phyloP scores from a whole-genome alignment of 192 early-diverging fungal species.

The Cladochytrium replicatum region DNA sequence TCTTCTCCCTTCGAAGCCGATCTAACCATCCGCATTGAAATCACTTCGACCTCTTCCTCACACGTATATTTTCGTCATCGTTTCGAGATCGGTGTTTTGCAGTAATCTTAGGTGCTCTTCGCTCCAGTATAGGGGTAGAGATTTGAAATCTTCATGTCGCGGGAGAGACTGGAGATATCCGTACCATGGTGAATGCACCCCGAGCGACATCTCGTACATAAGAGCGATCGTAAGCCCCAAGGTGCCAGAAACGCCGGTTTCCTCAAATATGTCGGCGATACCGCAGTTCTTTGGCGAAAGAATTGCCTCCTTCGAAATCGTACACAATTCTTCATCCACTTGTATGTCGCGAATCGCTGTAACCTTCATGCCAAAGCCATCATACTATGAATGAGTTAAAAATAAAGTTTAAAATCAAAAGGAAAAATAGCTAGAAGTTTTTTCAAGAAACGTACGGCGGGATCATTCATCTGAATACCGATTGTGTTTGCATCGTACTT shows the following conservation, averaged over 20 bases:
- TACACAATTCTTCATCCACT: conserved; percentile 18
- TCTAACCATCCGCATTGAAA: conserved; percentile 35
- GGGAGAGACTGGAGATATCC: conserved; percentile 69
- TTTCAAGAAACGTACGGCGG: too few species aligned
- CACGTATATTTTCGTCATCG: conserved; percentile 38
- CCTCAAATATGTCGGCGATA: conserved; percentile 64
- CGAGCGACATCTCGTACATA: conserved; percentile 69
- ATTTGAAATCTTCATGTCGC: conserved; percentile 37
- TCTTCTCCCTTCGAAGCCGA: conserved; percentile 52
- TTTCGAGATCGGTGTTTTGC: conserved; percentile 57
- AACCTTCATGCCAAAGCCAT: too few species aligned
- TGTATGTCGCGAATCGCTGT: conserved; percentile 8
- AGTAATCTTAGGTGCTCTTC: conserved; percentile 46
- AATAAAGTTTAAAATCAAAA: too few species aligned
- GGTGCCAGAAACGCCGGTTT: too few species aligned
- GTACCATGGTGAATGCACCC: conserved; percentile 58
- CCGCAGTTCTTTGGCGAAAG: conserved; percentile 61
- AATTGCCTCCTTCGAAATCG: conserved; percentile 70
- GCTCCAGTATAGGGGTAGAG: conserved; percentile 64
- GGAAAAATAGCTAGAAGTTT: too few species aligned
- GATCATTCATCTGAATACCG: too few species aligned
- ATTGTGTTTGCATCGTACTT: too few species aligned
- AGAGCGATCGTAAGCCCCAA: conserved; percentile 60
- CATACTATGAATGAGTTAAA: too few species aligned
- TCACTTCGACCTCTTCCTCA: conserved; percentile 16